Conservation (phyloP, 1,284 basidiomycete genomes). For the Thecaphora thlaspeos region DNA sequence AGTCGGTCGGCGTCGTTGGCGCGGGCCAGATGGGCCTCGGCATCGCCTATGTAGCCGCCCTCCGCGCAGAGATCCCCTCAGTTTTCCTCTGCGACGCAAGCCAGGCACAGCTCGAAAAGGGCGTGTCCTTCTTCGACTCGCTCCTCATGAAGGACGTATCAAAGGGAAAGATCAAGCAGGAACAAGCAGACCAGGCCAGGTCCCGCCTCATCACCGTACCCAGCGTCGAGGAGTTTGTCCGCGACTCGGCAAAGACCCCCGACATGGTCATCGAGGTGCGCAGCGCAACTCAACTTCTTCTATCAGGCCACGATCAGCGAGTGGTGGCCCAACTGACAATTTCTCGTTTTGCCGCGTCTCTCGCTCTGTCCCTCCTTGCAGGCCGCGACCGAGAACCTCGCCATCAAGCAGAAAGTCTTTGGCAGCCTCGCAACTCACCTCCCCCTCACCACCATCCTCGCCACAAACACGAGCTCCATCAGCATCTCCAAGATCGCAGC, state of each 20-base stretch:
- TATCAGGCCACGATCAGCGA: no score
- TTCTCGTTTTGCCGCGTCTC: no score
- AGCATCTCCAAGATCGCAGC: constrained; percentile 90
- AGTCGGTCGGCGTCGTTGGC: constrained; percentile 45
- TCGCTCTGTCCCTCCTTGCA: constrained; percentile 56
- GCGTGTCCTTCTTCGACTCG: constrained; percentile 68
- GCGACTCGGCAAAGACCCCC: constrained; percentile 62
- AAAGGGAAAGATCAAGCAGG: constrained; percentile 73
- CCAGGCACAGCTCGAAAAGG: constrained; percentile 68
- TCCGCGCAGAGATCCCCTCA: constrained; percentile 26
- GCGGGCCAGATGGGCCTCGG: constrained; percentile 62
- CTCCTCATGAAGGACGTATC: constrained; percentile 82
- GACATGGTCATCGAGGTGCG: constrained; percentile 86
- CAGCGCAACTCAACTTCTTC: no score
- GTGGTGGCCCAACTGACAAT: no score
- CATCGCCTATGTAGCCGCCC: constrained; percentile 78
- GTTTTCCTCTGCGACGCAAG: constrained; percentile 39
- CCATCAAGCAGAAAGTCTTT: constrained; percentile 80
- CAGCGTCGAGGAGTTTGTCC: constrained; percentile 31
- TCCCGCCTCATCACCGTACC: constrained; percentile 28
- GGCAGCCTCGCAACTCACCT: constrained; percentile 69
- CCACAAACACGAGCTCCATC: constrained; percentile 90
- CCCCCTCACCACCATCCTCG: constrained; percentile 75
- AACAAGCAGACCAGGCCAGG: constrained; percentile 72
- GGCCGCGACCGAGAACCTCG: constrained; percentile 85